These are phyloP conservation scores for Saccharum hybrid DNA, from an alignment of 202 grass and related monocot genomes.

Conservation along the genomic window DNA sequence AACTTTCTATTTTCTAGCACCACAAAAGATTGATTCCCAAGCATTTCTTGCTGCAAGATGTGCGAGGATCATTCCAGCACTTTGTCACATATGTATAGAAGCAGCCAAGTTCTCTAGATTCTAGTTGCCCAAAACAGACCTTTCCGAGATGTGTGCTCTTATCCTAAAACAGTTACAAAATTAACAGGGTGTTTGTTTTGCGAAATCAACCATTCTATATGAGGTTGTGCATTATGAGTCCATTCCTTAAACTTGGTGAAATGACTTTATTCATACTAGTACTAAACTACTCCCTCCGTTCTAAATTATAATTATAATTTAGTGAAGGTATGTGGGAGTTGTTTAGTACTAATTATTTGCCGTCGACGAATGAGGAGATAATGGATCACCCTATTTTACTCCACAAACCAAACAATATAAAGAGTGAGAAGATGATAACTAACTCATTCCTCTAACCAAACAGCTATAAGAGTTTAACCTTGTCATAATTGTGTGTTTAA, in stretches of 20 bases:
- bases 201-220: background rate
- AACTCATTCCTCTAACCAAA: background rate
- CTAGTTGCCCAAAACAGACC: background rate
- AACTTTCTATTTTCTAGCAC: slow-evolving; percentile 5
- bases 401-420: background rate
- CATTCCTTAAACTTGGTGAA: background rate
- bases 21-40: slow-evolving; percentile 22
- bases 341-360: background rate
- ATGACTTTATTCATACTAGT: background rate
- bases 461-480: background rate
- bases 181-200: background rate
- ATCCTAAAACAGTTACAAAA: background rate
- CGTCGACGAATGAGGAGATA: background rate
- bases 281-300: background rate
- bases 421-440: background rate
- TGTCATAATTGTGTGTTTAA: slow-evolving; percentile 14
- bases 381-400: background rate
- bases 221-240: background rate
- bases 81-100: slow-evolving; percentile 3
- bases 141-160: background rate
- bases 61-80: slow-evolving; percentile 7
- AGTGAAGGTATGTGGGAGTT: too few species aligned
- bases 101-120: background rate
- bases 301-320: too few species aligned
- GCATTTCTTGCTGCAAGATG: slow-evolving; percentile 11